Evolutionary conservation across 352 stramenopile species (phyloP).

Genomic region (Aphanomyces invadans): DNA sequence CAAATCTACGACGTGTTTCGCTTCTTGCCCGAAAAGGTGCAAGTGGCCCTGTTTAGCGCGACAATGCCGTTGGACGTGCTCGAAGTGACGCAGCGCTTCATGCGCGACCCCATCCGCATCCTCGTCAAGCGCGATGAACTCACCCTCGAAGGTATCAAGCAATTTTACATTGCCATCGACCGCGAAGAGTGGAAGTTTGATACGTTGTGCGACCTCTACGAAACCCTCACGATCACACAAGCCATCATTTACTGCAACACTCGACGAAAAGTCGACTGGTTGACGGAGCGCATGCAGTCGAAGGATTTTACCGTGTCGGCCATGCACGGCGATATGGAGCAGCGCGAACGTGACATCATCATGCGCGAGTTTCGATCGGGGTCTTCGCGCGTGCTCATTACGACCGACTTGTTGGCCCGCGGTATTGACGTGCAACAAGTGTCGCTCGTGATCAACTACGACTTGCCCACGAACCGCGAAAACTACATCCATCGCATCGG

Average conservation of each 20-base stretch:
- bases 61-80: constrained; percentile 99
- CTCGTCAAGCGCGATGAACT: constrained; percentile 99
- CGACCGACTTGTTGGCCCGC: constrained; percentile 97
- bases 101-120: constrained; percentile 98
- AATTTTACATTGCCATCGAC: constrained; percentile 99
- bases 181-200: constrained; percentile 99
- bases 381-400: constrained; percentile 98
- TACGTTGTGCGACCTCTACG: constrained; percentile 99
- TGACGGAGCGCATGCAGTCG: constrained; percentile 98
- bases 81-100: constrained; percentile 97
- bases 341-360: constrained; percentile 98
- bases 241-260: constrained; percentile 99
- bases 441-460: constrained; percentile 99
- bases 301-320: constrained; percentile 99
- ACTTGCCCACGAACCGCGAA: constrained; percentile 98
- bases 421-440: constrained; percentile 99
- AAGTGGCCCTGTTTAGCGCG: constrained; percentile 98
- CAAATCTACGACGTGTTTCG: constrained; percentile 99
- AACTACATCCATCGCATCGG: constrained; percentile 99
- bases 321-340: constrained; percentile 99
- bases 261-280: constrained; percentile 98
- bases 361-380: constrained; percentile 99
- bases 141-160: constrained; percentile 99
- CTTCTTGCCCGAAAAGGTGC: constrained; percentile 95
- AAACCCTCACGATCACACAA: constrained; percentile 99